Evolutionary conservation across 345 rosid species (phyloP).

Genomic region (Gossypium rotundifolium): DNA sequence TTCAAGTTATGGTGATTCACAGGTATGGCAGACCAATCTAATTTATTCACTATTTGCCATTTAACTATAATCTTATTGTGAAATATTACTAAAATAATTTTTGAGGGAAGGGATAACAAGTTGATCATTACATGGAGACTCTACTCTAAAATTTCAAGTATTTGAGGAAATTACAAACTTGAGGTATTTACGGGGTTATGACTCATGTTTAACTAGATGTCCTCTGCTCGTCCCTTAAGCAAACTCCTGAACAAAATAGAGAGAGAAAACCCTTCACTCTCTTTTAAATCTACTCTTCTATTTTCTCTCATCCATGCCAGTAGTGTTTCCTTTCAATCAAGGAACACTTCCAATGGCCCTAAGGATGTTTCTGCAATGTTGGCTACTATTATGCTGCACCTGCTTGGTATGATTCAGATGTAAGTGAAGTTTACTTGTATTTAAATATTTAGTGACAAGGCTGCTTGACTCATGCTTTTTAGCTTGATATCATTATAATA

Average conservation of each 20-base stretch:
- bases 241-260: background rate
- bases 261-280: background rate
- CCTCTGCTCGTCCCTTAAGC: background rate
- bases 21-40: constrained; percentile 31
- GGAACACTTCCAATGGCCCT: background rate
- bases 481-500: background rate
- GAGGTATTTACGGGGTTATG: background rate
- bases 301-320: background rate
- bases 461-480: background rate
- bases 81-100: background rate
- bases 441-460: background rate
- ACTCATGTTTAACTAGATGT: background rate
- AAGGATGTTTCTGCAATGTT: background rate
- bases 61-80: background rate
- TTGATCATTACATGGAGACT: background rate
- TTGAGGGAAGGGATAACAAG: background rate
- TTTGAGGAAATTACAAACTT: background rate
- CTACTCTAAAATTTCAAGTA: background rate
- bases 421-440: background rate
- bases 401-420: background rate
- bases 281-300: background rate
- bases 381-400: background rate
- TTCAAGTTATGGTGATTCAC: constrained; percentile 96
- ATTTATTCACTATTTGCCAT: background rate
- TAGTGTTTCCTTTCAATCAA: background rate